phyloP scores from a whole-genome alignment of 1,284 basidiomycete genomes.

The Leccinum variabile region DNA sequence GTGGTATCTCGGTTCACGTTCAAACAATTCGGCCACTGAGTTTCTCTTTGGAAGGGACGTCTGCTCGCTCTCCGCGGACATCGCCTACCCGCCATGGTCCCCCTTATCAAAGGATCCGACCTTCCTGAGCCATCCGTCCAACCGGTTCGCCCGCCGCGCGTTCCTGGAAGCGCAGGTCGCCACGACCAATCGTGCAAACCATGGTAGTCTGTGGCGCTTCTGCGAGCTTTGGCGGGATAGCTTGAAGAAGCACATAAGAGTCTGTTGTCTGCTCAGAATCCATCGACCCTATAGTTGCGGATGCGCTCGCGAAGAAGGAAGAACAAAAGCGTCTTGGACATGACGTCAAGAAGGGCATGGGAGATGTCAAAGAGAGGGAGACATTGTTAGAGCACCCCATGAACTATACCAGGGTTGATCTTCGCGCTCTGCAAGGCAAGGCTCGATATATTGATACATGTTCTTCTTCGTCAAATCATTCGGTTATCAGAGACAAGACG shows the following conservation, averaged over 20 bases:
- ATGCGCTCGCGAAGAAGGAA: constrained; percentile 30
- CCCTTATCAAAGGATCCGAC: constrained; percentile 16
- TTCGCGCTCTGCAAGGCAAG: not conserved
- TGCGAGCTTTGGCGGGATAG: constrained; percentile 25
- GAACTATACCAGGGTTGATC: constrained; percentile 25
- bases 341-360: not conserved
- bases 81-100: constrained; percentile 37
- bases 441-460: constrained; percentile 7
- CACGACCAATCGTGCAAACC: constrained; percentile 13
- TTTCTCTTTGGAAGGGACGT: constrained; percentile 49
- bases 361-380: constrained; percentile 20
- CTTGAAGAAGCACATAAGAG: constrained; percentile 15
- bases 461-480: constrained; percentile 28
- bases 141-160: constrained; percentile 29
- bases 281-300: constrained; percentile 32
- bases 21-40: constrained; percentile 44
- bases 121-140: constrained; percentile 21
- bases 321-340: constrained; percentile 7
- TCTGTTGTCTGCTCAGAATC: constrained; percentile 26
- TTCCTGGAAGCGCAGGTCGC: constrained; percentile 24
- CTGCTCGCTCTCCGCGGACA: constrained; percentile 37
- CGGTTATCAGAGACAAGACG: constrained; percentile 38
- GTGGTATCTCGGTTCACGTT: constrained; percentile 46
- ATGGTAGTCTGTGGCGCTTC: constrained; percentile 29
- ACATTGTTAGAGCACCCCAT: constrained; percentile 35